Evolutionary conservation across 2,329 filamentous ascomycete genomes (phyloP).

Genomic region (Pseudocercospora crystallina): DNA sequence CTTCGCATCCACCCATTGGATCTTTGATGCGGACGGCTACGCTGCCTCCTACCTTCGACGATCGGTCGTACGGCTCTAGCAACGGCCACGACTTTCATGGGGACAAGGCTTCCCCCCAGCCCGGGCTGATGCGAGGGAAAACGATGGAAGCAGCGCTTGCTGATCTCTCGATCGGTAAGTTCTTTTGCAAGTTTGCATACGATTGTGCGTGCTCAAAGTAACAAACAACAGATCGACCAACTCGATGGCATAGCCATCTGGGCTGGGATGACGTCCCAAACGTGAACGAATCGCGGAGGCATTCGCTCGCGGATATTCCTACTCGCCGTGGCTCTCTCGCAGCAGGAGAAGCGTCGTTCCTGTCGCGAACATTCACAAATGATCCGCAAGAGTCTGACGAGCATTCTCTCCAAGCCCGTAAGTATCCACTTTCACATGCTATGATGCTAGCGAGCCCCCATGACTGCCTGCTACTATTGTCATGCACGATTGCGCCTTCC

Average conservation of each 20-base stretch:
- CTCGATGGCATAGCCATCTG: slow-evolving; percentile 69
- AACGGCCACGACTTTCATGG: slow-evolving; percentile 21
- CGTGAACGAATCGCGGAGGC: slow-evolving; percentile 70
- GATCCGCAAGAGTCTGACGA: slow-evolving; percentile 20
- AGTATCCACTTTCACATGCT: no score
- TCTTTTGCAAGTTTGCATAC: no score
- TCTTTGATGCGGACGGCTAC: slow-evolving; percentile 34
- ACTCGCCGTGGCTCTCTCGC: slow-evolving; percentile 39
- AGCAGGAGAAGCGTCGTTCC: slow-evolving; percentile 23
- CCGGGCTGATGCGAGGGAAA: slow-evolving; percentile 18
- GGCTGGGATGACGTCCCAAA: slow-evolving; percentile 63
- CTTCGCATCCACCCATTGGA: slow-evolving; percentile 33
- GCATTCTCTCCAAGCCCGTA: neutral
- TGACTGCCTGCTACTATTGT: no score
- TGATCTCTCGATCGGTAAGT: slow-evolving; percentile 31
- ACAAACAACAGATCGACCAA: slow-evolving; percentile 26
- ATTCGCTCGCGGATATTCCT: slow-evolving; percentile 65
- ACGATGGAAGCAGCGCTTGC: slow-evolving; percentile 31
- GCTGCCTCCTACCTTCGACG: slow-evolving; percentile 27
- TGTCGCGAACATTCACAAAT: slow-evolving; percentile 22
- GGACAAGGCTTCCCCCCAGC: slow-evolving; percentile 21
- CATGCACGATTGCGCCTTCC: no score
- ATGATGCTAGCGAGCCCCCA: no score
- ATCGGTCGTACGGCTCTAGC: slow-evolving; percentile 12
- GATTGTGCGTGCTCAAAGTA: neutral